These are phyloP conservation scores for Dactylellina sp. DNA, from an alignment of 2,329 filamentous ascomycete genomes.

Conservation along the genomic window DNA sequence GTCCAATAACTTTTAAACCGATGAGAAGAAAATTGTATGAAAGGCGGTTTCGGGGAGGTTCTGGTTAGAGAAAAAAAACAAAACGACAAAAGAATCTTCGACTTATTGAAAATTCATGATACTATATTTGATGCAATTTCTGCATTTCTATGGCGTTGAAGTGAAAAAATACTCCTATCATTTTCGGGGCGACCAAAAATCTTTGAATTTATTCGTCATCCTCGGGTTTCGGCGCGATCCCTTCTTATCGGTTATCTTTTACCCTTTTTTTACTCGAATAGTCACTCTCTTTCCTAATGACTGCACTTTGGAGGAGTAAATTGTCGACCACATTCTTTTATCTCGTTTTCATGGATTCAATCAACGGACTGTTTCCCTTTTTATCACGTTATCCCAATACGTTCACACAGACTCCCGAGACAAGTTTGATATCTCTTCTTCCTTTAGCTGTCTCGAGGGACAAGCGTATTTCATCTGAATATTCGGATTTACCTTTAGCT, in stretches of 20 bases:
- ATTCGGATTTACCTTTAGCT: background rate
- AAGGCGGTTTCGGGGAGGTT: background rate
- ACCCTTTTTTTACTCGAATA: background rate
- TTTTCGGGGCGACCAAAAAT: constrained; percentile 35
- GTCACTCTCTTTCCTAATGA: background rate
- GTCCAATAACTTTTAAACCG: background rate
- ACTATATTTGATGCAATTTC: constrained; percentile 6
- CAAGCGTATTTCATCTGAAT: background rate
- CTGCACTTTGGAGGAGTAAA: background rate
- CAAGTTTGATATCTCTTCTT: constrained; percentile 19
- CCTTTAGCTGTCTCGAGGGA: constrained; percentile 4
- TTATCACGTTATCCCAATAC: background rate
- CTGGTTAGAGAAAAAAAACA: constrained; percentile 28
- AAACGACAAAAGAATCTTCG: constrained; percentile 19
- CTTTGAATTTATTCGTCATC: constrained; percentile 4
- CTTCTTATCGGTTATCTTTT: background rate
- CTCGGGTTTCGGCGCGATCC: background rate
- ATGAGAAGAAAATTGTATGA: background rate
- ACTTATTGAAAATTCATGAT: constrained; percentile 16
- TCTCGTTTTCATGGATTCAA: too few relatives aligned
- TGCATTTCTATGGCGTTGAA: constrained; percentile 53
- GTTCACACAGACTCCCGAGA: constrained; percentile 1
- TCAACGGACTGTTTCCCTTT: background rate
- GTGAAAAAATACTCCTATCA: constrained; percentile 42
- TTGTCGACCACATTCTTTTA: too few relatives aligned